A percentile compares a stretch with the other conserved stretches of the same genome.
Conservation (phyloP, 2,329 filamentous ascomycete genomes). For the Mycocentrospora acerina region DNA sequence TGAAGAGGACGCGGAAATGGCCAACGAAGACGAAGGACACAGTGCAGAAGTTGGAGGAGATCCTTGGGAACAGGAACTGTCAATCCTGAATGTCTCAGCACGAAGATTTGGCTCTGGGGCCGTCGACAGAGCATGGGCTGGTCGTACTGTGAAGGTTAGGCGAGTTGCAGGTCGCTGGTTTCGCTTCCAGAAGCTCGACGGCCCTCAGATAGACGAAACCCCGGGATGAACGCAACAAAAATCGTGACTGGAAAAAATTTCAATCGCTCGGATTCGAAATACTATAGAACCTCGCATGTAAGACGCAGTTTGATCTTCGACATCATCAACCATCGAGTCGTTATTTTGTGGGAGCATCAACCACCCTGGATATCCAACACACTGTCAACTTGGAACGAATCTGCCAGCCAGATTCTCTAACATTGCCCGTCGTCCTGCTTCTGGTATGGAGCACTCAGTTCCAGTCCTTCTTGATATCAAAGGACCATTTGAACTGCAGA, state of each 20-base stretch:
- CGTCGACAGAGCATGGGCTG: slow-evolving; percentile 48
- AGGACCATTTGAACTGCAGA: slow-evolving; percentile 91
- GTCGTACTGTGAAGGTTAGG: slow-evolving; percentile 48
- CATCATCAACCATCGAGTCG: slow-evolving; percentile 29
- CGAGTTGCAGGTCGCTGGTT: slow-evolving; percentile 51
- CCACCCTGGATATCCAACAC: slow-evolving; percentile 19
- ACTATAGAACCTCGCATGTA: slow-evolving; percentile 13
- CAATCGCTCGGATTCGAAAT: slow-evolving; percentile 12
- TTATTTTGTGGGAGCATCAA: slow-evolving; percentile 19
- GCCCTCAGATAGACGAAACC: slow-evolving; percentile 4
- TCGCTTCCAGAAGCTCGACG: slow-evolving; percentile 23
- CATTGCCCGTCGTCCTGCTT: background rate
- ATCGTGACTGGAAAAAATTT: background rate
- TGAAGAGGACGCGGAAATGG: slow-evolving; percentile 55
- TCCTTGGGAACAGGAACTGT: slow-evolving; percentile 50
- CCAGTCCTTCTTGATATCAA: slow-evolving; percentile 98
- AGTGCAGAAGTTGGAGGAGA: slow-evolving; percentile 13
- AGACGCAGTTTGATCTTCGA: slow-evolving; percentile 12
- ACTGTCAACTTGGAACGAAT: slow-evolving; percentile 8
- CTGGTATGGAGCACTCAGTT: slow-evolving; percentile 43
- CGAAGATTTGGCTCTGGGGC: slow-evolving; percentile 38
- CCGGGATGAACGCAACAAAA: slow-evolving; percentile 8
- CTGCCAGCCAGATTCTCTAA: slow-evolving; percentile 11
- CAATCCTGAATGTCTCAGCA: slow-evolving; percentile 51
- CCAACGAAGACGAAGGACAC: slow-evolving; percentile 16